Conservation (phyloP, 2,329 filamentous ascomycete genomes). For the Sarocladium brachiariae region DNA sequence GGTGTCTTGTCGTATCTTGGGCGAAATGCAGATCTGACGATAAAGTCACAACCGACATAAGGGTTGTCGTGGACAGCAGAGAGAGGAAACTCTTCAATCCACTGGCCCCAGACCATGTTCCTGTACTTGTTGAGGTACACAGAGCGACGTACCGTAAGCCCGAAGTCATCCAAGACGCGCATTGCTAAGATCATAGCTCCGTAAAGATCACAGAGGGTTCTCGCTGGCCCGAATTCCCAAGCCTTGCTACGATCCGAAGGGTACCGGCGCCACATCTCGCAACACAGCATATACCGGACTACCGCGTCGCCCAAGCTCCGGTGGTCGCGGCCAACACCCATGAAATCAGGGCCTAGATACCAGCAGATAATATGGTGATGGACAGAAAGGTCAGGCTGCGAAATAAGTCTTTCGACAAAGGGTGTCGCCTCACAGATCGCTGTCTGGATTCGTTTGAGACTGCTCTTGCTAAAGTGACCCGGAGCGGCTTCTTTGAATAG, state of each 20-base stretch:
- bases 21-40: not conserved
- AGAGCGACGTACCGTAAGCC: not conserved
- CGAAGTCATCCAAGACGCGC: constrained; percentile 15
- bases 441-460: not conserved
- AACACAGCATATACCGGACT: constrained; percentile 8
- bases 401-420: constrained; percentile 1
- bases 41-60: not conserved
- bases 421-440: constrained; percentile 1
- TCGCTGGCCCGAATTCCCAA: constrained; percentile 11
- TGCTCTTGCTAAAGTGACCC: not conserved
- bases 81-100: constrained; percentile 20
- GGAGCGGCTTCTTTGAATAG: not conserved
- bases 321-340: not conserved
- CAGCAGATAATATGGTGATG: not conserved
- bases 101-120: constrained; percentile 22
- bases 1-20: not conserved
- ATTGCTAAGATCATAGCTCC: constrained; percentile 17
- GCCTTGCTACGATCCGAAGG: not conserved
- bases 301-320: constrained; percentile 6
- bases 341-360: not conserved
- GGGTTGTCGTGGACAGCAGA: not conserved
- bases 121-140: not conserved
- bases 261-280: constrained; percentile 12
- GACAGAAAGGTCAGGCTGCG: not conserved
- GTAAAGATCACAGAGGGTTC: constrained; percentile 7